Percentiles rank a stretch among this genome's conserved stretches.
These are phyloP conservation scores for Wallacemonas sp. DNA, from an alignment of 208 protist species.

Conservation along the genomic window DNA sequence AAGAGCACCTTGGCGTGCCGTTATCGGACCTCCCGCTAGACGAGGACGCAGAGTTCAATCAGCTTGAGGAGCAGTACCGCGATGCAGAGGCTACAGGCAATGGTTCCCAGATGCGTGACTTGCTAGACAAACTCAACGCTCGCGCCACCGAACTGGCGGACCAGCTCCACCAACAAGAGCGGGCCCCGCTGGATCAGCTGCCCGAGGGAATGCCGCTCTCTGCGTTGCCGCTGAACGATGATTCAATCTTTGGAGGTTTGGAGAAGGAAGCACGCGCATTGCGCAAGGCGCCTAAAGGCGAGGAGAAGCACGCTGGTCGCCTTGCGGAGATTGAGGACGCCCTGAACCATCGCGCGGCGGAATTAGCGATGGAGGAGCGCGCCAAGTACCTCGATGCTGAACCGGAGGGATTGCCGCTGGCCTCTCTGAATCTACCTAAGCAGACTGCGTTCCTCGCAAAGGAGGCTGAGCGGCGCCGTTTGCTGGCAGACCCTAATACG, in stretches of 20 bases:
- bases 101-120: background rate
- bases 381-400: conserved; percentile 30
- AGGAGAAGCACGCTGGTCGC: conserved; percentile 19
- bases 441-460: conserved; percentile 29
- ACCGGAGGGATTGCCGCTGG: conserved; percentile 37
- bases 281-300: conserved; percentile 12
- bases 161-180: conserved; percentile 36
- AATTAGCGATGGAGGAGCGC: conserved; percentile 39
- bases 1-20: conserved; percentile 50
- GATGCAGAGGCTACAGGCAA: conserved; percentile 36
- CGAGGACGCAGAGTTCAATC: conserved; percentile 40
- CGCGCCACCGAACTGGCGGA: conserved; percentile 48
- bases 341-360: conserved; percentile 38
- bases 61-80: conserved; percentile 43
- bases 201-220: conserved; percentile 57
- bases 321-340: conserved; percentile 35
- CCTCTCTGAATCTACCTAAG: conserved; percentile 32
- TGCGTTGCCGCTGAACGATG: conserved; percentile 50
- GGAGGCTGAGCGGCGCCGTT: conserved; percentile 29
- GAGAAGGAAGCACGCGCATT: conserved; percentile 49
- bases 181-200: conserved; percentile 26
- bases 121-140: conserved; percentile 43
- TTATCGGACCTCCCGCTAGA: conserved; percentile 53
- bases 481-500: conserved; percentile 18
- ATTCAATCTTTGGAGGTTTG: conserved; percentile 35